Percentiles rank a stretch among this genome's conserved stretches.
phyloP scores from a whole-genome alignment of 2,329 filamentous ascomycete species.

The Claviceps spartinae region DNA sequence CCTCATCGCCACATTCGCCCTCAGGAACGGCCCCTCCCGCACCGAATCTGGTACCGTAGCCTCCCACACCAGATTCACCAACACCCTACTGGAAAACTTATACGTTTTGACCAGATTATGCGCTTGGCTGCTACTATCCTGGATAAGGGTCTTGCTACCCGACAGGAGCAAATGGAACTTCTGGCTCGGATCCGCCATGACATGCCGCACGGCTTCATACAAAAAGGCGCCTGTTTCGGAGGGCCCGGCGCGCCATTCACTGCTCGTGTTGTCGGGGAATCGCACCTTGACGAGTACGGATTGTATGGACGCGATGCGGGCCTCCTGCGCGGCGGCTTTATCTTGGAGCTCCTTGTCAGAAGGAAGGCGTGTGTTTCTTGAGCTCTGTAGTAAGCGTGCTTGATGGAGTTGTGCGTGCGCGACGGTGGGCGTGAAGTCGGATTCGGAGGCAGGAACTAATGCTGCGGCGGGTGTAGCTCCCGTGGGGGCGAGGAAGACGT shows the following conservation, averaged over 20 bases:
- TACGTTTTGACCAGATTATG: conserved; percentile 58
- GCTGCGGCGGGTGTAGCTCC: conserved; percentile 66
- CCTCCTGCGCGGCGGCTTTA: conserved; percentile 50
- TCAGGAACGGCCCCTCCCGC: conserved; percentile 45
- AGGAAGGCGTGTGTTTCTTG: conserved; percentile 62
- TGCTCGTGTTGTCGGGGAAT: conserved; percentile 73
- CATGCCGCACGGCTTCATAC: conserved; percentile 58
- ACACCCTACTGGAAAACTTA: conserved; percentile 53
- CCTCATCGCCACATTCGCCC: conserved; percentile 39
- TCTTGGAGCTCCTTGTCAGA: conserved; percentile 73
- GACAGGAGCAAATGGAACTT: conserved; percentile 61
- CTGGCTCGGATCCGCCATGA: conserved; percentile 52
- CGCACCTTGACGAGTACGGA: conserved; percentile 66
- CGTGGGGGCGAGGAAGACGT: conserved; percentile 66
- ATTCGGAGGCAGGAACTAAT: conserved; percentile 49
- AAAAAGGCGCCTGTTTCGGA: conserved; percentile 56
- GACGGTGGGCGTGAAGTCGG: conserved; percentile 64
- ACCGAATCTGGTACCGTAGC: conserved; percentile 43
- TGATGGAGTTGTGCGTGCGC: conserved; percentile 67
- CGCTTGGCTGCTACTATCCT: conserved; percentile 30
- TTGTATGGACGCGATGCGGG: conserved; percentile 50
- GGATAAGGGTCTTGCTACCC: conserved; percentile 35
- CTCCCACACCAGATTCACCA: conserved; percentile 68
- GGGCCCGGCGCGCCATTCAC: conserved; percentile 57
- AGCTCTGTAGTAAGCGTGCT: conserved; percentile 43